Evolutionary conservation across 768 basidiomycete species (phyloP), one percentile per base, ranked within the genome.

Genomic region (Candolleomyces efflorescens): DNA sequence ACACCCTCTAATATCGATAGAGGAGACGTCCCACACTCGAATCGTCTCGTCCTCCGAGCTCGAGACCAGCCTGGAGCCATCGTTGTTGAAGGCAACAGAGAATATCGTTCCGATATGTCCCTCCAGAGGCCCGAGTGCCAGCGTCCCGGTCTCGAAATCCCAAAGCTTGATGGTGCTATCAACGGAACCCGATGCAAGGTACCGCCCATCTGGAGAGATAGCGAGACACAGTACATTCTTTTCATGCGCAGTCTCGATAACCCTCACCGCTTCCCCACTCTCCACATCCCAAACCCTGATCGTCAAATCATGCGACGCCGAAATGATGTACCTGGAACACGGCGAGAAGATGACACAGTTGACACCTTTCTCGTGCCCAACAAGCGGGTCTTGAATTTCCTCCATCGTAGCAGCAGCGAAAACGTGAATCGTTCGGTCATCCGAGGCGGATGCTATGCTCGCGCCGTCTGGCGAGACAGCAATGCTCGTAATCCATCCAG

Each of bases 341-440:
- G 58, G 56, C 7, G 64, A 67, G 58, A 64, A 69, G 17, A 59
- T 58, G 24, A 68, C 55, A 32, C 47, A 58, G 27, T 47, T 54
- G 23, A 66, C 64, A 2, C 37, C 23, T 6, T 53, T 49, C 11
- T 24, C 23, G 37, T 53, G 54, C 37, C 39, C 49, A 77, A 18
- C 69, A 75, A 75, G 58, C 18, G 65, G 66, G 23, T 38, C 38
- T 5, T 62, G 65, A 43, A 67, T 62, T 2, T 62, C 24, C 50
- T 63, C 45, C n/a, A 56, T 49, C 4, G 59, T 63, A 17, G 46
- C 44, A 11, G 58, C 47, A 23, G 63, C 49, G 65, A 67, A 64
- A 18, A 69, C 50, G 37, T 63, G 49, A n/a, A 70, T 58, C 13
- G 62, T 61, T 20, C 39, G 43, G 26, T 67, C 68, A 1, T 17